Conservation (phyloP, 2,329 filamentous ascomycete species). For the Lachnellula hyalina region DNA sequence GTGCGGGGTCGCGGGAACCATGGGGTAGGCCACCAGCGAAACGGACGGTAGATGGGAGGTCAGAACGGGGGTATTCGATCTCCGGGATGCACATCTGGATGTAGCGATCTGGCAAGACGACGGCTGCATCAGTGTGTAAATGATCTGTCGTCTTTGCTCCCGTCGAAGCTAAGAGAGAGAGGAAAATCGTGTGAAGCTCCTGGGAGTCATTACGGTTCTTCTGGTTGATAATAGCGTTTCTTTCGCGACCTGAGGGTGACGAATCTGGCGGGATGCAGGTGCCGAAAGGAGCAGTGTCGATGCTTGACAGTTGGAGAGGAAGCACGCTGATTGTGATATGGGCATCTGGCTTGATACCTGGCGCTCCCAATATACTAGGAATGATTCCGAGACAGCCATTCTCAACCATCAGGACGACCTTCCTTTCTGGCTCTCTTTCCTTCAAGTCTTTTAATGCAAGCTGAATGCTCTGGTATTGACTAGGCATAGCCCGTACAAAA, state of each 20-base stretch:
- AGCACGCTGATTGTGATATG: conserved; percentile 37
- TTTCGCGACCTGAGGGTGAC: conserved; percentile 32
- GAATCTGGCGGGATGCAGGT: conserved; percentile 34
- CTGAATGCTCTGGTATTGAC: conserved; percentile 31
- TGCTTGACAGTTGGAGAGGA: conserved; percentile 33
- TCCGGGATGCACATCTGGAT: conserved; percentile 32
- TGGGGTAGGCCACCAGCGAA: conserved; percentile 39
- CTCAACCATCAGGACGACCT: conserved; percentile 40
- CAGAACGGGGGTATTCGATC: conserved; percentile 32
- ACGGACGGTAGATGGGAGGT: conserved; percentile 34
- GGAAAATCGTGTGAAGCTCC: not conserved
- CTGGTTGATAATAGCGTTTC: conserved; percentile 30
- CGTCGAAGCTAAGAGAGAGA: not conserved
- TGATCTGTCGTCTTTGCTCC: not conserved
- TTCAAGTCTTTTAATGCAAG: conserved; percentile 32
- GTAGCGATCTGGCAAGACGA: conserved; percentile 23
- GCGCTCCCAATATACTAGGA: conserved; percentile 35
- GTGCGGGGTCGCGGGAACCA: conserved; percentile 26
- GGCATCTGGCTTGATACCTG: conserved; percentile 34
- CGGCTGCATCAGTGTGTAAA: conserved; percentile 22
- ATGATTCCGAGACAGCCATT: conserved; percentile 33
- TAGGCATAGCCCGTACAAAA: conserved; percentile 32
- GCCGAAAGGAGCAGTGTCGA: conserved; percentile 36
- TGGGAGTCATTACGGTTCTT: conserved; percentile 18
- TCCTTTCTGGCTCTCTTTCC: conserved; percentile 28